Evolutionary conservation across 2,329 filamentous ascomycete genomes (phyloP), one percentile per base, ranked within the genome.

Genomic region (Xylariaceae sp.): DNA sequence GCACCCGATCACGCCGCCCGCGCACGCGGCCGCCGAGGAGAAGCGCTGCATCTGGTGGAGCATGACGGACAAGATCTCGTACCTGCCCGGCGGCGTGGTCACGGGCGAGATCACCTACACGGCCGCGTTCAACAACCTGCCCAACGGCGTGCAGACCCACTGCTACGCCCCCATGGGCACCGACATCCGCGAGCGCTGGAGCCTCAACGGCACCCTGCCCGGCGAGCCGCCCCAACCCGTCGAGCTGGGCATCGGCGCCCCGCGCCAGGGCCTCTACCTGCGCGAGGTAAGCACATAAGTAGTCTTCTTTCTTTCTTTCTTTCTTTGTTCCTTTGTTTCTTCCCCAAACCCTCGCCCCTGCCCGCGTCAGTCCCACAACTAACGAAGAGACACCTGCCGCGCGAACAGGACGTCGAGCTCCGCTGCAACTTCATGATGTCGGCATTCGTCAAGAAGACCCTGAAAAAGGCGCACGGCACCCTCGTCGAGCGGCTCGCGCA

Each of bases 141-240:
- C 85, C 3, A 77, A 82, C 53, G 91, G 91, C 4, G 73, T 96
- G 23, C 87, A 92, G 74, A 96, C 91, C 14, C 91, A 96, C 70
- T 87, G 88, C 66, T 93, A 91, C 67, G 91, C 91, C 3, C 91
- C 92, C 0, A 83, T 91, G 68, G 90, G 90, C 10, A 81, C 96
- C 50, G 87, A 95, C 59, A 89, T 96, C 64, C 85, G 86, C 57
- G 88, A 85, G 47, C 89, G 88, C 73, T 96, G 91, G 90, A 86
- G 81, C 7, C 78, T 96, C 3, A 86, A 84, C 44, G 91, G 91
- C 9, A 85, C 82, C 9, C 75, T 89, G 42, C 87, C 88, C 0
- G 89, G 88, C 18, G 90, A 96, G 72, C 82, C 85, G 1, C 77
- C 79, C 26, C 81, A 88, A 66, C 79, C 84, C 0, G 74, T 82